phyloP scores from a whole-genome alignment of 495 filamentous ascomycete genomes.

The Cercophora samala region DNA sequence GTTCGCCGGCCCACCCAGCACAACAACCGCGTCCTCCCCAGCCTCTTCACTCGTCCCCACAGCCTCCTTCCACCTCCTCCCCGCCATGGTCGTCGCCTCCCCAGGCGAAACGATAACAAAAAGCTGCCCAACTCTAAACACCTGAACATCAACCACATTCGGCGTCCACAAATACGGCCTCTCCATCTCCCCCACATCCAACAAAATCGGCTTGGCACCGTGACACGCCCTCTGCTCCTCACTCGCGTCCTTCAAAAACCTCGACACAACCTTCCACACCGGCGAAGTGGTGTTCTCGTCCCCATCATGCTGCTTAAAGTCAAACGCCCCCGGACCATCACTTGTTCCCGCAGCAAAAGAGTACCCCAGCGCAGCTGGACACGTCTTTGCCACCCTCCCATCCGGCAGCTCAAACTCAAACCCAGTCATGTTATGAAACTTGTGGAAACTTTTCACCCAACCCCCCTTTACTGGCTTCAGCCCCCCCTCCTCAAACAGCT shows the following conservation, averaged over 20 bases:
- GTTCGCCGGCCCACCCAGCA: conserved; percentile 92
- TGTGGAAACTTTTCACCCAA: conserved; percentile 68
- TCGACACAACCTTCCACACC: conserved; percentile 74
- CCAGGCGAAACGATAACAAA: conserved; percentile 84
- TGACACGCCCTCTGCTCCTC: conserved; percentile 76
- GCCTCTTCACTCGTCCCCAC: conserved; percentile 51
- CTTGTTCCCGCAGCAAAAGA: conserved; percentile 94
- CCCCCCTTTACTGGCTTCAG: conserved; percentile 54
- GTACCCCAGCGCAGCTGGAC: conserved; percentile 88
- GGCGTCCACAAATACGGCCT: conserved; percentile 86
- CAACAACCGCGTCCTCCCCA: conserved; percentile 57
- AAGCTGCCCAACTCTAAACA: conserved; percentile 82
- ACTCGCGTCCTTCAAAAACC: conserved; percentile 67
- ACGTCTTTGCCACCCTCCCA: conserved; percentile 67
- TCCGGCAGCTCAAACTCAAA: conserved; percentile 74
- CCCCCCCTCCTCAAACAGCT: conserved; percentile 53
- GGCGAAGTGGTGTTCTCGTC: conserved; percentile 73
- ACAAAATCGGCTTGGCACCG: conserved; percentile 76
- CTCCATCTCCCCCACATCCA: conserved; percentile 81
- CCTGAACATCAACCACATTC: conserved; percentile 90
- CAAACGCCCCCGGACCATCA: conserved; percentile 88
- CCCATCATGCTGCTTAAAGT: conserved; percentile 85
- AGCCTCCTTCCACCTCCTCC: conserved; percentile 85
- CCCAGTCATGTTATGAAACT: conserved; percentile 69
- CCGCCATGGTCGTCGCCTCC: conserved; percentile 94